A percentile compares a stretch with the other conserved stretches of the same genome.
Conservation (phyloP, 805 yeast genomes). For the Zygosaccharomyces rouxii region DNA sequence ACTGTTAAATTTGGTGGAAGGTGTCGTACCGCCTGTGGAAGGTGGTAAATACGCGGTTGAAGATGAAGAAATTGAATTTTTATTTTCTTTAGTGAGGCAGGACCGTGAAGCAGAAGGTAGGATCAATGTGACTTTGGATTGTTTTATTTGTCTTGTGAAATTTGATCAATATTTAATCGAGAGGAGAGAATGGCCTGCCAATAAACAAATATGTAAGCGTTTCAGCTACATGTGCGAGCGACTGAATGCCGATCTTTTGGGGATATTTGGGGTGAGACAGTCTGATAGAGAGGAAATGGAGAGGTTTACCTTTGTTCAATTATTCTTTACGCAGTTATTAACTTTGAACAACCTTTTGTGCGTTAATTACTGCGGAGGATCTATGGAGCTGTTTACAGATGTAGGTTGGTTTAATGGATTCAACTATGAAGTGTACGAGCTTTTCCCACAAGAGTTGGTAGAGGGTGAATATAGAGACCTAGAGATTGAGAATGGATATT, state of each 20-base stretch:
- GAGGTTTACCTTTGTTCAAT: conserved; percentile 11
- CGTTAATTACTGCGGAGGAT: conserved; percentile 7
- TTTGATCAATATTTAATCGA: conserved; percentile 12
- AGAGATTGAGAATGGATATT: not conserved
- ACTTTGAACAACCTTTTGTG: conserved; percentile 13
- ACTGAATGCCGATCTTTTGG: conserved; percentile 3
- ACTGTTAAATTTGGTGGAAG: conserved; percentile 16
- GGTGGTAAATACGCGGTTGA: conserved; percentile 4
- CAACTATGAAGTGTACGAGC: conserved; percentile 4
- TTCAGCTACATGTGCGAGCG: conserved; percentile 3
- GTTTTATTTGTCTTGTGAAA: conserved; percentile 13
- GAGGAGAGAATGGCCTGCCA: conserved; percentile 6
- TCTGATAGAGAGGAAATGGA: not conserved
- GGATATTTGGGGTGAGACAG: not conserved
- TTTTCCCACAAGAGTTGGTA: conserved; percentile 2
- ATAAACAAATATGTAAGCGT: not conserved
- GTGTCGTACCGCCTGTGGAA: not conserved
- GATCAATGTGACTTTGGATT: conserved; percentile 2
- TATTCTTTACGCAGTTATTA: conserved; percentile 16
- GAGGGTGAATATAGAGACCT: not conserved
- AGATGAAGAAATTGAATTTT: conserved; percentile 6
- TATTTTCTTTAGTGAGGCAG: not conserved
- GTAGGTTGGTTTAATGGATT: conserved; percentile 11
- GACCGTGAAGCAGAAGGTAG: conserved; percentile 1
- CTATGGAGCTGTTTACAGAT: not conserved